Conservation (phyloP, 2,329 filamentous ascomycete species). For the Arthrobotrys conoides region DNA sequence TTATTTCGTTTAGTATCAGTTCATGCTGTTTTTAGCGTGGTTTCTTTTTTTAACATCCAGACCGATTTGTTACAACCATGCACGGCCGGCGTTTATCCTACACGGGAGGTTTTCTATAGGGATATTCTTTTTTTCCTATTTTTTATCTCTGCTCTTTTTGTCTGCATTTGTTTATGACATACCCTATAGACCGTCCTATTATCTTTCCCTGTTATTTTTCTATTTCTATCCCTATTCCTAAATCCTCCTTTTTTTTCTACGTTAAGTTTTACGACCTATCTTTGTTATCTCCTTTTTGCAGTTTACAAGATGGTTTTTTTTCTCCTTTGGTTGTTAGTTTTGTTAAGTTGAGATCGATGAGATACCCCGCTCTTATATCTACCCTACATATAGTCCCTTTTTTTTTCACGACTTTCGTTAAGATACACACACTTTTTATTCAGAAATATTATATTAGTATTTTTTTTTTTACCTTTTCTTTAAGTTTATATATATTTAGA, state of each 20-base stretch:
- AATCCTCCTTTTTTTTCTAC: background rate
- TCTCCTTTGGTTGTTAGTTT: slow-evolving; percentile 16
- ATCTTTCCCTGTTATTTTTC: background rate
- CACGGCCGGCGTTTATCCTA: slow-evolving; percentile 58
- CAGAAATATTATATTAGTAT: slow-evolving; percentile 2
- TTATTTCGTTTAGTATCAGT: slow-evolving; percentile 24
- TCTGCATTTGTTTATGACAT: slow-evolving; percentile 36
- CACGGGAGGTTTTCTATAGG: slow-evolving; percentile 53
- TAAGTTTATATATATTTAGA: too few relatives aligned
- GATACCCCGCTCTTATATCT: slow-evolving; percentile 29
- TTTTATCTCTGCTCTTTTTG: slow-evolving; percentile 35
- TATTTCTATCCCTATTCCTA: background rate
- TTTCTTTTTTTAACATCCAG: slow-evolving; percentile 6
- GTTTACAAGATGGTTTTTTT: background rate
- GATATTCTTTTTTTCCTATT: slow-evolving; percentile 11
- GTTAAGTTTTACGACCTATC: slow-evolving; percentile 17
- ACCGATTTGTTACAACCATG: slow-evolving; percentile 30
- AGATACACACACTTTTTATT: background rate
- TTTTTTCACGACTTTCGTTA: slow-evolving; percentile 35
- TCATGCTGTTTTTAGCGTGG: slow-evolving; percentile 56
- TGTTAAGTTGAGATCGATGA: slow-evolving; percentile 20
- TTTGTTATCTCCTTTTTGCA: slow-evolving; percentile 2
- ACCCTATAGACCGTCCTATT: slow-evolving; percentile 59
- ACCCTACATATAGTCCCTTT: too few relatives aligned
- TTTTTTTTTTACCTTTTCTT: slow-evolving; percentile 22